These are phyloP conservation scores for Penicillium sp. DNA, from an alignment of 2,329 filamentous ascomycete species.

Conservation along the genomic window DNA sequence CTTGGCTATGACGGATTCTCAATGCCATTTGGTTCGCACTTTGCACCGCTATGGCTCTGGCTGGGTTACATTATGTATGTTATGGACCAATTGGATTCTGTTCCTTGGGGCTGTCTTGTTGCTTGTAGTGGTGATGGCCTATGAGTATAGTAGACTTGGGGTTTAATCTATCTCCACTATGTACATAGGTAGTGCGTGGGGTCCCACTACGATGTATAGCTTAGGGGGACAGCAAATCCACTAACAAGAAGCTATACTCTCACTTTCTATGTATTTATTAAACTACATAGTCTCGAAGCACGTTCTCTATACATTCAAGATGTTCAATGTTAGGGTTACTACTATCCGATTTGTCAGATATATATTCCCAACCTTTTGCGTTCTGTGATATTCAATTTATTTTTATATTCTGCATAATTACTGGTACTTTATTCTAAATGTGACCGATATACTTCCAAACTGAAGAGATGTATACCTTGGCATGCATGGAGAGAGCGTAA, in stretches of 20 bases:
- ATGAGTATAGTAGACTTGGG: neutral
- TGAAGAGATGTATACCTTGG: neutral
- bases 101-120: conserved; percentile 4
- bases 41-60: conserved; percentile 16
- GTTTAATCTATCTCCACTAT: neutral
- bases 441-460: neutral
- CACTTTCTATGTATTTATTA: neutral
- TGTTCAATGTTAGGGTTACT: too few relatives aligned
- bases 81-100: conserved; percentile 29
- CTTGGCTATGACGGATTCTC: neutral
- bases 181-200: neutral
- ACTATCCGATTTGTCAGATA: neutral
- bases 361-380: neutral
- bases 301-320: too few relatives aligned
- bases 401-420: neutral
- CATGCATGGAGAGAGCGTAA: neutral
- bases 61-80: conserved; percentile 28
- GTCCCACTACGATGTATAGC: neutral
- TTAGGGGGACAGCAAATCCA: neutral
- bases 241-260: neutral
- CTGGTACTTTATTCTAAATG: neutral
- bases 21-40: conserved; percentile 2
- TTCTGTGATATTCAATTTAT: too few relatives aligned
- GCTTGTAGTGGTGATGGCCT: neutral
- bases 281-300: neutral